A percentile compares a stretch with the other conserved stretches of the same genome.
phyloP scores from a whole-genome alignment of 192 early-diverging fungal genomes.

The Spizellomyces sp. region DNA sequence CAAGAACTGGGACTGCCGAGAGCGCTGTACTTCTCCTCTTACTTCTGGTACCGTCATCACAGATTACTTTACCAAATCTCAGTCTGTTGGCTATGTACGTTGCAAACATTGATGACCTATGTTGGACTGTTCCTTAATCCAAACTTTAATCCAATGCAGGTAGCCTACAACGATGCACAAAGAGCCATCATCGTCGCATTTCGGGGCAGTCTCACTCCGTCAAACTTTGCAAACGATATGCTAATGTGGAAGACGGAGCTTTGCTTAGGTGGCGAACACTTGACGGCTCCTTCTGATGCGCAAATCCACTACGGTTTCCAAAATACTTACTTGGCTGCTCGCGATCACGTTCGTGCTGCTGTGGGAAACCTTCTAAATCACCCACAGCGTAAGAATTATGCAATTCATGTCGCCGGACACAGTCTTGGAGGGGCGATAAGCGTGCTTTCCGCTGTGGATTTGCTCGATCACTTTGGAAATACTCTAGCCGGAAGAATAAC shows the following conservation, averaged over 20 bases:
- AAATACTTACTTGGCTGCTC: conserved; percentile 11
- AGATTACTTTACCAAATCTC: conserved; percentile 1
- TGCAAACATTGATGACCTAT: too few species aligned
- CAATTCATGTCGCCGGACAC: conserved; percentile 5
- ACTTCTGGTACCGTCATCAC: conserved; percentile 18
- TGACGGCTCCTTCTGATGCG: neutral
- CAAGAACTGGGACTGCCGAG: conserved; percentile 18
- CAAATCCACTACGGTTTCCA: conserved; percentile 26
- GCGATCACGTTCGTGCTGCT: neutral
- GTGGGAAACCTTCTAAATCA: neutral
- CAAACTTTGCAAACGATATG: conserved; percentile 24
- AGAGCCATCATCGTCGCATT: conserved; percentile 21
- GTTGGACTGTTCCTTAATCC: too few species aligned
- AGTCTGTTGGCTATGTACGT: conserved; percentile 26
- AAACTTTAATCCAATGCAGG: neutral
- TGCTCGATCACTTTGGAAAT: neutral
- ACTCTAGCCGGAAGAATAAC: neutral
- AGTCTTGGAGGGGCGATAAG: conserved; percentile 11
- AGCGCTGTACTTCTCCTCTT: conserved; percentile 7
- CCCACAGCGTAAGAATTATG: conserved; percentile 4
- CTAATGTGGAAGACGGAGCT: conserved; percentile 3
- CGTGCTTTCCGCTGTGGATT: conserved; percentile 12
- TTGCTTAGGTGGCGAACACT: neutral
- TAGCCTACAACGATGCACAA: conserved; percentile 19
- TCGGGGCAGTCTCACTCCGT: conserved; percentile 12